These are phyloP conservation scores for Nakaseomyces delphensis DNA, from an alignment of 1,139 yeast species.

Conservation along the genomic window DNA sequence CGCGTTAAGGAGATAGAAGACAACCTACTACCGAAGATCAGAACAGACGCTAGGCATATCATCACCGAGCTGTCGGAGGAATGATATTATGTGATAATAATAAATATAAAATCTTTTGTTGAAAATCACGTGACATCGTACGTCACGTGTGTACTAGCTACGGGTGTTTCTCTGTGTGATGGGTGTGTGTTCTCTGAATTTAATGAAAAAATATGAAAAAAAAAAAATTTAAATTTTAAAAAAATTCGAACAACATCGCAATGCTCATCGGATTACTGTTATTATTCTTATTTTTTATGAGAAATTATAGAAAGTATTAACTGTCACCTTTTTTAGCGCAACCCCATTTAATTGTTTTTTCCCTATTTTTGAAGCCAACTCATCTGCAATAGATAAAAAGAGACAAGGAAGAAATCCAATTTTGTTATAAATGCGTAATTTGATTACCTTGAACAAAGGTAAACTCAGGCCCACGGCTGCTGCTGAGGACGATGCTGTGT, in stretches of 20 bases:
- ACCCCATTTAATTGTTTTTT: too few species aligned
- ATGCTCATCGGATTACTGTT: background rate
- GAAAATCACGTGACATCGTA: background rate
- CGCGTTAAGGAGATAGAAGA: conserved; percentile 22
- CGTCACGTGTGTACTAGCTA: too few species aligned
- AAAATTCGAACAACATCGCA: background rate
- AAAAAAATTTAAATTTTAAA: background rate
- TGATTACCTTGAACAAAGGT: conserved; percentile 52
- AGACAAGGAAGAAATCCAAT: background rate
- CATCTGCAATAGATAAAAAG: background rate
- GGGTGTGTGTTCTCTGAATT: too few species aligned
- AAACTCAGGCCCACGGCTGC: conserved; percentile 41
- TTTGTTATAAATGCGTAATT: conserved; percentile 42
- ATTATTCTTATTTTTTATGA: too few species aligned
- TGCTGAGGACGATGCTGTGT: conserved; percentile 47
- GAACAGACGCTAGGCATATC: conserved; percentile 4
- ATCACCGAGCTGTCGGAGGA: background rate
- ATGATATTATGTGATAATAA: too few species aligned
- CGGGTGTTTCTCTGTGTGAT: too few species aligned
- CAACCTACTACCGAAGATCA: conserved; percentile 22
- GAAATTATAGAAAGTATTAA: too few species aligned
- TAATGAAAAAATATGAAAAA: too few species aligned
- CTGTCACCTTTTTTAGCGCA: too few species aligned
- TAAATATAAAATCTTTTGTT: too few species aligned
- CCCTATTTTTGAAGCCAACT: too few species aligned